phyloP scores from a whole-genome alignment of 352 stramenopile species.

The Globisporangium solare region DNA sequence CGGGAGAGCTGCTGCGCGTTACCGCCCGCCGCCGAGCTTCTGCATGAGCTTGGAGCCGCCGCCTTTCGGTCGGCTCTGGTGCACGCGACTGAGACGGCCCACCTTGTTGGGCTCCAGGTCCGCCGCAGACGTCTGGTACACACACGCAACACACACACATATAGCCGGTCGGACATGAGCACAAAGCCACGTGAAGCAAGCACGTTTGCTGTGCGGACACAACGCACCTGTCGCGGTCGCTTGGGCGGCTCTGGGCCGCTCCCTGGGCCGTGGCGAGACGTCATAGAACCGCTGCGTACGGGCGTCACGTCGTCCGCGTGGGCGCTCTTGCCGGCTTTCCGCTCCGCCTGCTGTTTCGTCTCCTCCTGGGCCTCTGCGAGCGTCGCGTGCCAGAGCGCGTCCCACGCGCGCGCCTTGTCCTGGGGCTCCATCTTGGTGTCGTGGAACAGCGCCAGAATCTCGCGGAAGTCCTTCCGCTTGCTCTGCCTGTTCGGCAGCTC shows the following conservation, averaged over 20 bases:
- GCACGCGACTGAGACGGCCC: slow-evolving; percentile 30
- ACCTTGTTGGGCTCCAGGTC: slow-evolving; percentile 61
- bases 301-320: slow-evolving; percentile 17
- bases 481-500: slow-evolving; percentile 10
- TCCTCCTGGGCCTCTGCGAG: slow-evolving; percentile 61
- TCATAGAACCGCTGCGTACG: slow-evolving; percentile 1
- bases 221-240: slow-evolving; percentile 44
- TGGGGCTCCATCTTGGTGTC: slow-evolving; percentile 18
- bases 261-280: slow-evolving; percentile 8
- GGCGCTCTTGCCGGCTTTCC: slow-evolving; percentile 3
- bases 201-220: not conserved
- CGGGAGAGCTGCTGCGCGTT: no score
- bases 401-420: slow-evolving; percentile 27
- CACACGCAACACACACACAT: slow-evolving; percentile 1
- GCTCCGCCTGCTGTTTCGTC: slow-evolving; percentile 29
- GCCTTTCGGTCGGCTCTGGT: slow-evolving; percentile 31
- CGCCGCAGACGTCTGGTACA: slow-evolving; percentile 23
- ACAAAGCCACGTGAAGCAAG: no score
- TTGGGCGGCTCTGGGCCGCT: slow-evolving; percentile 35
- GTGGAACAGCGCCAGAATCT: slow-evolving; percentile 65
- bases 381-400: slow-evolving; percentile 39
- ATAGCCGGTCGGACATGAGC: no score
- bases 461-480: slow-evolving; percentile 62
- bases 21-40: slow-evolving; percentile 44
- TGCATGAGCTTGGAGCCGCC: slow-evolving; percentile 64